Conservation (phyloP, 257 asterid genomes). For the Ballota nigra region DNA sequence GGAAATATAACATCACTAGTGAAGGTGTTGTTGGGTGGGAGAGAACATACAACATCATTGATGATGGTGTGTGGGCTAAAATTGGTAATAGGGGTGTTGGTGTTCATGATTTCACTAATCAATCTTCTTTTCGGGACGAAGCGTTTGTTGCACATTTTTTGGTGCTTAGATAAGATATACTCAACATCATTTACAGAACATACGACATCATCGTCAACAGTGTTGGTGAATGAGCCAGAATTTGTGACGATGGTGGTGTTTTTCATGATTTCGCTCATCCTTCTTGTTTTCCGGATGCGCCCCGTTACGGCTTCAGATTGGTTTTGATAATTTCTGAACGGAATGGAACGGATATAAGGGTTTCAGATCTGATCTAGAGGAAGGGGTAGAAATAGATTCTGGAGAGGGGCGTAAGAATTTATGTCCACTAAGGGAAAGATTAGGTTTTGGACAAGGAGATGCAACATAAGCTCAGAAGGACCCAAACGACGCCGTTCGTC, state of each 20-base stretch:
- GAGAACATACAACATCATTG: conserved; percentile 12
- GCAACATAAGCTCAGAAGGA: not conserved
- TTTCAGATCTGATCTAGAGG: not conserved
- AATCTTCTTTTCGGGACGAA: not conserved
- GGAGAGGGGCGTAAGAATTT: not conserved
- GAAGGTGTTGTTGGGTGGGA: not conserved
- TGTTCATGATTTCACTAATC: not conserved
- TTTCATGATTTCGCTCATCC: not conserved
- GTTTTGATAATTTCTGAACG: not conserved
- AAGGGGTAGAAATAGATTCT: not conserved
- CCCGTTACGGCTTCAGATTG: too few relatives aligned
- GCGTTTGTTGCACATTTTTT: not conserved
- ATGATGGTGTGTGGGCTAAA: not conserved
- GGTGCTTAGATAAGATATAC: conserved; percentile 23
- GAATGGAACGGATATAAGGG: not conserved
- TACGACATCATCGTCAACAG: conserved; percentile 20
- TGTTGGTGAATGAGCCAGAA: not conserved
- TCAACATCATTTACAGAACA: conserved; percentile 37
- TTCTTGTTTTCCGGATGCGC: not conserved
- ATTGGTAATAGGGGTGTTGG: not conserved
- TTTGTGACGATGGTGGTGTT: not conserved
- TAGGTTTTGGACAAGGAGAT: not conserved
- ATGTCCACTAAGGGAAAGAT: not conserved
- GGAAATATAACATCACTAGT: conserved; percentile 26
- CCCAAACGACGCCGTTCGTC: not conserved